Base-by-base conservation (phyloP, 306 rosid genomes). In the Comarum palustre region DNA sequence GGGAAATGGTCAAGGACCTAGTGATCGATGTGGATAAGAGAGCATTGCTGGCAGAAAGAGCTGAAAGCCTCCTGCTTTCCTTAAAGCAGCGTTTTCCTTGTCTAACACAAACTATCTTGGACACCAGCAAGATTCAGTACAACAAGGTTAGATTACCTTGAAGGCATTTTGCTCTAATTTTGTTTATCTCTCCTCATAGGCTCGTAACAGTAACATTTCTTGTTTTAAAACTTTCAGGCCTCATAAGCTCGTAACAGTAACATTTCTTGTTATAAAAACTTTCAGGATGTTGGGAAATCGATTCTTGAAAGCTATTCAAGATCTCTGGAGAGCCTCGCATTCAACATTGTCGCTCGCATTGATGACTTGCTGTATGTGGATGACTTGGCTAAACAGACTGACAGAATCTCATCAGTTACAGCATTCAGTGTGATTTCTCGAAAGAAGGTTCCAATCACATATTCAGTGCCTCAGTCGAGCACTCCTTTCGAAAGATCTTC, bases 251-350 rank as follows among this genome's bases (percentile, higher is more conserved):
- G 3, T 22, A 50, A 36, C 51, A 15, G 12, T 64, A 22, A 6
- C 16, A 2, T 20, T 77, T 54, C 19, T 46, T 38, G 69, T 22
- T 17, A 3, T 8, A 19, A 14, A 43, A 59, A 42, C 1, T 84
- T 80, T 65, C 97, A 94, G 97, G 99, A 94, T 82, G 87, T 91
- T 67, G 99, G 99, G 22, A 94, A 94, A 78, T 88, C 99, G 17
- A 81, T 94, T 73, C 84, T 94, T 59, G 99, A 94, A 81, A 87
- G 97, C 92, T 94, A 91, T 69, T 94, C 99, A 50, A 88, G 99
- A 74, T 97, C 91, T 22, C 74, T 94, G 78, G 99, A 94, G 89
- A 91, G 99, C 88, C 81, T 89, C 63, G 95, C 97, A 41, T 94
- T 83, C 51, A 94, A 94, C 81, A 83, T 91, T 72, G 86, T 89